A percentile compares a stretch with the other conserved stretches of the same genome.
Evolutionary conservation across 2,329 filamentous ascomycete species (phyloP).

Genomic region (Cryphonectria radicalis): DNA sequence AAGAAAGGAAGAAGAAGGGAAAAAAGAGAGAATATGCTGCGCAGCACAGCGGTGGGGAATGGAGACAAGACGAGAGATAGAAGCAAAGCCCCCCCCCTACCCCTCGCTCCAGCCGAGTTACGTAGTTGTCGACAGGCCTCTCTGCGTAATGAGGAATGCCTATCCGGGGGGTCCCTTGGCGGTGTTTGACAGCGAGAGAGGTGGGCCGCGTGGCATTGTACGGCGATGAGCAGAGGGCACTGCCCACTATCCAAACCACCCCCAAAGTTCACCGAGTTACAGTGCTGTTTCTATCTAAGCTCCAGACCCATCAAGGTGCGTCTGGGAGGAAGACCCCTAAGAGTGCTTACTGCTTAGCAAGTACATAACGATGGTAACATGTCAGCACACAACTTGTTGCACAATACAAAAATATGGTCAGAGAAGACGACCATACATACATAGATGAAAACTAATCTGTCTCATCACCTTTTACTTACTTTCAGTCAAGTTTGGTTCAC

Average conservation of each 20-base stretch:
- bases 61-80: background rate
- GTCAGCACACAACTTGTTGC: background rate
- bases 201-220: background rate
- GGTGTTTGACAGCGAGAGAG: background rate
- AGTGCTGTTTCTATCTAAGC: background rate
- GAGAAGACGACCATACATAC: too few species aligned
- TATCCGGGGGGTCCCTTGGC: background rate
- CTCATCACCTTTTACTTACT: background rate
- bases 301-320: background rate
- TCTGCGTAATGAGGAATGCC: background rate
- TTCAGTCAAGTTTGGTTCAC: background rate
- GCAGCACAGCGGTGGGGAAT: background rate
- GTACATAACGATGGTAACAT: too few species aligned
- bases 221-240: background rate
- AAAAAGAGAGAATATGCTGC: background rate
- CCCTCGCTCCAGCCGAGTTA: background rate
- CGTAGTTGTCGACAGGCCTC: background rate
- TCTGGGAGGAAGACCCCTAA: background rate
- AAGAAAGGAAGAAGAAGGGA: background rate
- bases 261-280: background rate
- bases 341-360: too few species aligned
- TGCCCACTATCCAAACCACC: constrained; percentile 1
- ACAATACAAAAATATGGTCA: background rate
- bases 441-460: background rate
- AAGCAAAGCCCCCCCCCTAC: constrained; percentile 12